Conservation (phyloP, 768 basidiomycete species). For the Thelephora aurantiotincta region DNA sequence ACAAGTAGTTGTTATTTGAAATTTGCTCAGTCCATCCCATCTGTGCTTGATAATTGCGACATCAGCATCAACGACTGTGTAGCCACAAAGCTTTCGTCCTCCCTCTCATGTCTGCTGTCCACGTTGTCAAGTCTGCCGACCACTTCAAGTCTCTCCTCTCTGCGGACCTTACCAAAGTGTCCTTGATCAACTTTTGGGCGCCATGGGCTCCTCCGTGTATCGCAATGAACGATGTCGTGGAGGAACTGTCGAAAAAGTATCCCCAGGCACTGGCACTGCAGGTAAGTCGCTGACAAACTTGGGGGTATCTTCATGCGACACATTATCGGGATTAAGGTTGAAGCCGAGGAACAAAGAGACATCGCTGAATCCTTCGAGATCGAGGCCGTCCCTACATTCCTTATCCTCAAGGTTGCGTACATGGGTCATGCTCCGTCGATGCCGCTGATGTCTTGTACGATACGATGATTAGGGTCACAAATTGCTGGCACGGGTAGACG, state of each 20-base stretch:
- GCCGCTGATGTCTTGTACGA: background rate
- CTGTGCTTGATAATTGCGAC: too few relatives aligned
- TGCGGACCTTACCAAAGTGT: slow-evolving; percentile 63
- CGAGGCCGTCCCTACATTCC: slow-evolving; percentile 74
- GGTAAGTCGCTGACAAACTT: slow-evolving; percentile 23
- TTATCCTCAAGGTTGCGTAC: slow-evolving; percentile 59
- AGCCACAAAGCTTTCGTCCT: background rate
- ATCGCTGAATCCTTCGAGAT: slow-evolving; percentile 90
- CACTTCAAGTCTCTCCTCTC: slow-evolving; percentile 69
- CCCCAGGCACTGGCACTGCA: slow-evolving; percentile 57
- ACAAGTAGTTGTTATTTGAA: too few relatives aligned
- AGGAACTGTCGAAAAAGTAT: slow-evolving; percentile 62
- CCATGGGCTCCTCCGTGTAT: slow-evolving; percentile 85
- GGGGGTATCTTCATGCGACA: background rate
- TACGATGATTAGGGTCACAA: slow-evolving; percentile 60
- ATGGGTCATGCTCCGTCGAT: background rate
- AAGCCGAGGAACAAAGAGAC: slow-evolving; percentile 68
- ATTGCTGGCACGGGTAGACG: slow-evolving; percentile 62
- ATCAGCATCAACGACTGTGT: too few relatives aligned
- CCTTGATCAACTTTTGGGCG: slow-evolving; percentile 91
- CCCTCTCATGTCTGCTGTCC: slow-evolving; percentile 7
- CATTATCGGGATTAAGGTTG: slow-evolving; percentile 35
- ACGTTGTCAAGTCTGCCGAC: slow-evolving; percentile 41
- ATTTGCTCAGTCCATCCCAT: too few relatives aligned
- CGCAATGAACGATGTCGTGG: slow-evolving; percentile 72